A percentile compares a stretch with the other conserved stretches of the same genome.
phyloP scores from a whole-genome alignment of 306 rosid genomes.

The Corylus avellana region DNA sequence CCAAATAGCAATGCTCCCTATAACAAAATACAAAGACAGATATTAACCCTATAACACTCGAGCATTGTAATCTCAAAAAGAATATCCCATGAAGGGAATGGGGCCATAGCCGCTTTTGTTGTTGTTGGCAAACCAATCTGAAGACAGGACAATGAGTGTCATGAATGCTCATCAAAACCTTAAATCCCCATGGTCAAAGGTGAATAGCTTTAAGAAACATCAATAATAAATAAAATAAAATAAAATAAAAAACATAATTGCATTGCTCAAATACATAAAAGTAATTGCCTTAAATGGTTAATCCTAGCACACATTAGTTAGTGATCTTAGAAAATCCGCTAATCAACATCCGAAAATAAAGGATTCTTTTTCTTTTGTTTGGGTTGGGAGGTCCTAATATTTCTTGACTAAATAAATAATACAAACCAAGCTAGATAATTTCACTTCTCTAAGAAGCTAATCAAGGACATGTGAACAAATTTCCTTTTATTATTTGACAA shows the following conservation, averaged over 20 bases:
- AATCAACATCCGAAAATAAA: neutral
- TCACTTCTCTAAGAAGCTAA: neutral
- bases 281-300: neutral
- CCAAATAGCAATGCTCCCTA: constrained; percentile 91
- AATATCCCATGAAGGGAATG: neutral
- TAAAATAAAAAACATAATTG: neutral
- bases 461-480: neutral
- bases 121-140: neutral
- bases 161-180: neutral
- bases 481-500: neutral
- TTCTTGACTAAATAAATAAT: neutral
- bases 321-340: neutral
- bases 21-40: neutral
- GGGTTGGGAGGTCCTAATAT: neutral
- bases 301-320: neutral
- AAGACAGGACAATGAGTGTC: neutral
- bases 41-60: constrained; percentile 2
- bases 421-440: neutral
- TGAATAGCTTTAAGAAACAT: neutral
- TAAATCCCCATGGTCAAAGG: neutral
- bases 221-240: too few species aligned
- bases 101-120: neutral
- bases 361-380: neutral
- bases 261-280: neutral
- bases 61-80: constrained; percentile 4